Evolutionary conservation across 208 protist species (phyloP), one percentile per base, ranked within the genome.

Genomic region (Leishmania aethiopica): DNA sequence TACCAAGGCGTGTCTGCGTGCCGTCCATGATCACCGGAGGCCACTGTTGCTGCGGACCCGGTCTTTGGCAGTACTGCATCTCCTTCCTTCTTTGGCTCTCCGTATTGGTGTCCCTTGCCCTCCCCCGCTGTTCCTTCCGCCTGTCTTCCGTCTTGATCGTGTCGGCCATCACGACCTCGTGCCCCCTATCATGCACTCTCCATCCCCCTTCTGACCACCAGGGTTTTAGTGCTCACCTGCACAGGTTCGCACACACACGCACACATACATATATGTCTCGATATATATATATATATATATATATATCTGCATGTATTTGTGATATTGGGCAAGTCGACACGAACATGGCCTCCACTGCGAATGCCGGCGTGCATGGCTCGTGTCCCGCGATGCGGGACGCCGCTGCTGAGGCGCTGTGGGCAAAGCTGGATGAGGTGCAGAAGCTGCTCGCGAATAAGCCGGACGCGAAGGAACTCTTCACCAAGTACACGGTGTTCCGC

Each of bases 401-500:
- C 42, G 66, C 78, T 11, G 37, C 74, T 17, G 78, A 77, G 17
- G 67, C 66, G 47, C 71, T 71, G 15, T 86, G 83, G 83, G 35
- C 32, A 45, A 80, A 82, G 79, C 83, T 86, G 22, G 83, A 82
- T 3, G 83, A 80, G 66, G 83, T 80, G 47, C 53, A 80, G 75
- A 79, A 80, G 75, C 74, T 83, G 42, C 25, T 86, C 17, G 53
- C 73, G 25, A 55, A 76, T 51, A 67, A 78, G 40, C 66, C 71
- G 1, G 80, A 87, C 37, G 77, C 75, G 11, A 87, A 82, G 76
- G 72, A 70, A 66, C 62, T 78, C 64, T 87, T 87, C 66, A 79
- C 71, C 72, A 77, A 79, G 72, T 81, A 79, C 62, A 84, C 75
- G 25, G 64, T 84, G 40, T 17, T 86, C 17, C 83, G 83, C 75